Evolutionary conservation across 371 early-diverging fungal genomes (phyloP).

Genomic region (Mucor plumbeus): DNA sequence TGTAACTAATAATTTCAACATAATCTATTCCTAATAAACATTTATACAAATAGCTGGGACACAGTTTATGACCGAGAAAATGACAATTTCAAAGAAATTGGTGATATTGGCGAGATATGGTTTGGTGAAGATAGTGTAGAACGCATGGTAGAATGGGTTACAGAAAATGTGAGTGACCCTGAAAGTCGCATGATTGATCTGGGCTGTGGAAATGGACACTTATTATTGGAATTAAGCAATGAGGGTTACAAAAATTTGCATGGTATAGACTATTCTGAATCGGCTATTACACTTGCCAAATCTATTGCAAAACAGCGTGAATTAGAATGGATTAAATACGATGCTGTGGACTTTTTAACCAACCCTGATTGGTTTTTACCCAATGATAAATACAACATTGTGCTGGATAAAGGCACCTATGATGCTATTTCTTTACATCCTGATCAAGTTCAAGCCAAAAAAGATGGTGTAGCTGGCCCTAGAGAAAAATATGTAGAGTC

Average conservation of each 20-base stretch:
- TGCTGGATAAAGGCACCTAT: slow-evolving; percentile 92
- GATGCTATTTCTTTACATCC: slow-evolving; percentile 88
- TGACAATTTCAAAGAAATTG: slow-evolving; percentile 77
- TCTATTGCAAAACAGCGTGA: slow-evolving; percentile 57
- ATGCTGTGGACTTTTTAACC: slow-evolving; percentile 70
- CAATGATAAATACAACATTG: slow-evolving; percentile 58
- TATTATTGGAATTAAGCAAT: slow-evolving; percentile 75
- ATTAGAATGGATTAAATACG: slow-evolving; percentile 50
- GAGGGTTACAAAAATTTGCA: slow-evolving; percentile 72
- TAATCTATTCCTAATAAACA: neutral
- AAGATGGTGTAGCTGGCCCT: slow-evolving; percentile 40
- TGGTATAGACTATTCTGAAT: slow-evolving; percentile 87
- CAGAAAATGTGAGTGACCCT: slow-evolving; percentile 45
- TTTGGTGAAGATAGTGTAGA: slow-evolving; percentile 87
- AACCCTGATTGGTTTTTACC: slow-evolving; percentile 45
- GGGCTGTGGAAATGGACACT: slow-evolving; percentile 93
- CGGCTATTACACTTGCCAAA: slow-evolving; percentile 74
- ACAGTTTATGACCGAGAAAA: slow-evolving; percentile 80
- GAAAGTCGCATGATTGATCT: slow-evolving; percentile 74
- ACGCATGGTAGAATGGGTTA: slow-evolving; percentile 86
- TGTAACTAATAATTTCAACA: neutral
- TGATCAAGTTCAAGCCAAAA: slow-evolving; percentile 48
- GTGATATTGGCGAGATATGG: slow-evolving; percentile 92
- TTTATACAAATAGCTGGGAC: slow-evolving; percentile 72
- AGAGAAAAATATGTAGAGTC: slow-evolving; percentile 41